Evolutionary conservation across 75 land plant species (phyloP), one percentile per base, ranked within the genome.

Genomic region (Cunninghamia lanceolata): DNA sequence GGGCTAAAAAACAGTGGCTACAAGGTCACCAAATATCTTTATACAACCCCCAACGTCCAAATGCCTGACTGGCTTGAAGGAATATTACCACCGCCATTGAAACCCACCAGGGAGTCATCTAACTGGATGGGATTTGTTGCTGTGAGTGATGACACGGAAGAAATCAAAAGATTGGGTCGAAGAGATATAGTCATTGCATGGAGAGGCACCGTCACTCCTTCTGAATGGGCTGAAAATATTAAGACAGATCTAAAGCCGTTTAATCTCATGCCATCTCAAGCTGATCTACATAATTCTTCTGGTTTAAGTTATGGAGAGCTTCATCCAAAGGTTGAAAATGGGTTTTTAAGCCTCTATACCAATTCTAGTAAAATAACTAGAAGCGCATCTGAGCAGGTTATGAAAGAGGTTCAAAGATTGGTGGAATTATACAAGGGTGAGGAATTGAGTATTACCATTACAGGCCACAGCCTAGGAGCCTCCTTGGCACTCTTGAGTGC

Each of bases 81-180:
- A 50, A 50, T 92, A 94, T 16, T 19, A 83, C 32, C 73, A 92
- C 0, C 56, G 52, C 30, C 30, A 28, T 28, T 28, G n/a, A 66
- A 66, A 28, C 30, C 30, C 8, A 5, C 9, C 63, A 4, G 63
- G 21, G 17, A 19, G 28, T 66, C 70, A 28, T 66, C 70, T 45
- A 93, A 91, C 89, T 95, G 93, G 93, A 91, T 92, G 77, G 96
- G 95, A 3, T 95, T 86, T 81, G 94, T 93, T 9, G 93, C 93
- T 11, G 94, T 92, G 10, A 90, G 90, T 77, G 73, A 87, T 25
- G 90, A 90, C 70, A 59, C 78, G 54, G 2, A 50, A 13, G 53
- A 50, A 50, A 50, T 50, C 15, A 50, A 50, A 50, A 11, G 53
- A 50, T 14, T 93, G 25, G 95, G 95, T 1, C 34, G 95, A 19